phyloP scores from a whole-genome alignment of 148 eudicot genomes.

The Beta vulgaris region DNA sequence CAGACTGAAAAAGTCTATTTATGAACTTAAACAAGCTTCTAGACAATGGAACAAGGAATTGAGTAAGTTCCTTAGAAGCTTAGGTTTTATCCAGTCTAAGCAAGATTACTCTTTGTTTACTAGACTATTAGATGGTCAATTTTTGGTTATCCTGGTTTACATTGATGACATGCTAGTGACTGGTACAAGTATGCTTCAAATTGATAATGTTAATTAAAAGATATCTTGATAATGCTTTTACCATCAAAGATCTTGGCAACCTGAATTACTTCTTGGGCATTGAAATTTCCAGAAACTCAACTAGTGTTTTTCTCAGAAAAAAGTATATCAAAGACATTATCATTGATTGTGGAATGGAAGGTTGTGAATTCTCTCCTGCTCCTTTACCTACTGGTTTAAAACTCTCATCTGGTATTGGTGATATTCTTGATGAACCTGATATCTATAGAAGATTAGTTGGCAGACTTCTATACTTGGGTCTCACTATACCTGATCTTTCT shows the following conservation, averaged over 20 bases:
- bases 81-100: too few species aligned
- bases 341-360: not conserved
- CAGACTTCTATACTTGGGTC: not conserved
- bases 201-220: fast-evolving
- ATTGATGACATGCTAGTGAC: not conserved
- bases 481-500: conserved; percentile 1
- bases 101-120: too few species aligned
- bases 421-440: not conserved
- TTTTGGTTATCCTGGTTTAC: not conserved
- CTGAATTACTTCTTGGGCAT: not conserved
- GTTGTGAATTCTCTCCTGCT: too few species aligned
- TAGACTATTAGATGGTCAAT: not conserved
- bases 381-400: too few species aligned
- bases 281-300: not conserved
- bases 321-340: not conserved
- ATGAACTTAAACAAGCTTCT: too few species aligned
- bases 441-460: not conserved
- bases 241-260: not conserved
- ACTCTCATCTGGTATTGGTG: not conserved
- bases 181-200: not conserved
- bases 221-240: not conserved
- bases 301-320: not conserved
- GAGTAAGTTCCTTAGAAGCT: too few species aligned
- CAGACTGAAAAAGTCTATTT: too few species aligned
- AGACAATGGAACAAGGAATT: too few species aligned